A percentile compares a stretch with the other conserved stretches of the same genome.
Conservation (phyloP, 768 basidiomycete species). For the Leucosporidium scottii region DNA sequence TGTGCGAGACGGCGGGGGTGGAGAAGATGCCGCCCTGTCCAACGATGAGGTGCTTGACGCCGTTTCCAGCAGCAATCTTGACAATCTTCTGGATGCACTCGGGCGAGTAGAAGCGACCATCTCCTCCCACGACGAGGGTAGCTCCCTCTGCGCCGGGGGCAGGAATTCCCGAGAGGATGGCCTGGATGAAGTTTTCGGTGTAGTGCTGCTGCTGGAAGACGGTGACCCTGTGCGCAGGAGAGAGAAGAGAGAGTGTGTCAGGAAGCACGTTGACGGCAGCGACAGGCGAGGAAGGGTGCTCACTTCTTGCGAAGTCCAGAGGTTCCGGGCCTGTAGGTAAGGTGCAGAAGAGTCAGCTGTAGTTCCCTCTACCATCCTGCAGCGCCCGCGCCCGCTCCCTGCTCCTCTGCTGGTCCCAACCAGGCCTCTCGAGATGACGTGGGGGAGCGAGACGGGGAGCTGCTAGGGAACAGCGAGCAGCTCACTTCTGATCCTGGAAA, state of each 20-base stretch:
- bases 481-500: constrained; percentile 31
- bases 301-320: constrained; percentile 95
- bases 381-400: neutral
- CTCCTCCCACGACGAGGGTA: constrained; percentile 83
- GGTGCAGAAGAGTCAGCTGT: neutral
- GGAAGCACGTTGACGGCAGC: neutral
- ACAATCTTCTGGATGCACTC: constrained; percentile 78
- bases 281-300: constrained; percentile 23
- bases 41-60: constrained; percentile 82
- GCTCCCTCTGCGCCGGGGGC: constrained; percentile 55
- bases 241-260: too few relatives aligned
- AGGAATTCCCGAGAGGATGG: constrained; percentile 85
- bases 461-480: neutral
- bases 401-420: neutral
- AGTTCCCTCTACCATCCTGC: neutral
- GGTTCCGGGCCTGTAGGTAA: constrained; percentile 71
- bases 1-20: constrained; percentile 91
- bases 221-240: constrained; percentile 65
- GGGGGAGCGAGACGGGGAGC: neutral
- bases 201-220: constrained; percentile 99
- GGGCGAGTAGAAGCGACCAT: constrained; percentile 85
- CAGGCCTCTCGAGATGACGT: neutral
- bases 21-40: constrained; percentile 88
- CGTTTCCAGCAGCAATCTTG: constrained; percentile 88
- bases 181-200: constrained; percentile 96